These are phyloP conservation scores for Boletus austroedulis DNA, from an alignment of 1,284 basidiomycete species.

Conservation along the genomic window DNA sequence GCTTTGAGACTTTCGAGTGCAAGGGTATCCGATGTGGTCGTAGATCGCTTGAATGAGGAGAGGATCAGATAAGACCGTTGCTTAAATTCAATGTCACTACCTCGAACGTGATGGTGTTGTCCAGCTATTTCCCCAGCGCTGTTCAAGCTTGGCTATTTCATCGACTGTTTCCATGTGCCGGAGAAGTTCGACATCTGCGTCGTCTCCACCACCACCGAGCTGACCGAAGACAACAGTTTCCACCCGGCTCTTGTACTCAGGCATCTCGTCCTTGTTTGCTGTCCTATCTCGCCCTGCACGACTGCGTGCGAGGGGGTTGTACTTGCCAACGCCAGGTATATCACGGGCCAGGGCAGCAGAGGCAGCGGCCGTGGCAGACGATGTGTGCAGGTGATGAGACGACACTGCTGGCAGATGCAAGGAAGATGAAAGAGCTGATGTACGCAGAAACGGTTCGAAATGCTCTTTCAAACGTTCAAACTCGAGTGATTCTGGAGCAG, in stretches of 20 bases:
- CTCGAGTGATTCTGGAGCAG: conserved; percentile 80
- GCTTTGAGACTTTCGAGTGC: conserved; percentile 90
- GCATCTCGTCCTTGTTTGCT: conserved; percentile 68
- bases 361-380: conserved; percentile 81
- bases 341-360: conserved; percentile 80
- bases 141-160: conserved; percentile 71
- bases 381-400: conserved; percentile 68
- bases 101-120: conserved; percentile 57
- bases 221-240: conserved; percentile 56
- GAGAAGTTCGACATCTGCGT: conserved; percentile 69
- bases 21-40: conserved; percentile 87
- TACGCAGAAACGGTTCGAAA: conserved; percentile 85
- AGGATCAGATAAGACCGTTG: conserved; percentile 1
- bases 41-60: conserved; percentile 65
- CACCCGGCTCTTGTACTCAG: conserved; percentile 67
- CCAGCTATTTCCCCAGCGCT: conserved; percentile 84
- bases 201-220: conserved; percentile 57
- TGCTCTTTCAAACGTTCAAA: conserved; percentile 93
- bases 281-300: conserved; percentile 56
- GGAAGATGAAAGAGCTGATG: conserved; percentile 68
- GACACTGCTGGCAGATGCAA: conserved; percentile 43
- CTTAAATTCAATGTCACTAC: conserved; percentile 40
- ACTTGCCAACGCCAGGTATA: conserved; percentile 73
- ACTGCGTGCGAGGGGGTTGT: conserved; percentile 60
- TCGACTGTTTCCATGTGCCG: conserved; percentile 56